Evolutionary conservation across 208 protist species (phyloP), one percentile per base, ranked within the genome.

Genomic region (Acanthamoeba divionensis): DNA sequence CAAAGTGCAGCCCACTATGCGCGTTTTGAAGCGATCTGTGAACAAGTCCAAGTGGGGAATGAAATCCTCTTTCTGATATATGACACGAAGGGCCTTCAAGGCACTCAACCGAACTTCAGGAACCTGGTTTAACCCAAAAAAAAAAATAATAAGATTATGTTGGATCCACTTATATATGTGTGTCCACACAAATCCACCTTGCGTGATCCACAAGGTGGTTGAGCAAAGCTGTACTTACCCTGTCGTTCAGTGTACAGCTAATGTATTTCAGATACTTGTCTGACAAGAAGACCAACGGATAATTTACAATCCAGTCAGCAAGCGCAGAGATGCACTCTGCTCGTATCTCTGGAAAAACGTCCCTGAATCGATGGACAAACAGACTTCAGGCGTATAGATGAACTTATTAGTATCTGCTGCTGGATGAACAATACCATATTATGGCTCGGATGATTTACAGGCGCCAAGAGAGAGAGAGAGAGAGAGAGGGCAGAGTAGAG

Each of bases 221-320:
- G n/a, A n/a, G 21, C 44, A 57, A n/a, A 36, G 21, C 21, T 57
- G n/a, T 57, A 60, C 75, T 13, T 77, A 91, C 90, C 88, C 55
- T 85, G 41, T 91, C 90, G 86, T 44, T 91, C 10, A 91, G 85
- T 10, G 33, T 77, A 77, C 90, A 91, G 0, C 90, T 85, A 8
- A 91, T 9, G 57, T 91, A 91, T 29, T 91, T 91, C 24, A 91
- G 45, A 48, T 91, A 80, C 38, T 71, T 45, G 54, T 91, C 88
- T 31, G 48, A 50, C 38, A 91, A 69, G 67, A 91, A 91, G 13
- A 50, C 83, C 60, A 90, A 71, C 38, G 86, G 82, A 60, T 91
- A 91, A 29, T 18, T 29, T 29, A 36, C 36, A 7, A 91, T 88
- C 88, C 86, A 91, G 18, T 73, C 90, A 21, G 66, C 90, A 18